Base-by-base conservation (phyloP, 148 eudicot genomes). In the Pouteria glomerata region DNA sequence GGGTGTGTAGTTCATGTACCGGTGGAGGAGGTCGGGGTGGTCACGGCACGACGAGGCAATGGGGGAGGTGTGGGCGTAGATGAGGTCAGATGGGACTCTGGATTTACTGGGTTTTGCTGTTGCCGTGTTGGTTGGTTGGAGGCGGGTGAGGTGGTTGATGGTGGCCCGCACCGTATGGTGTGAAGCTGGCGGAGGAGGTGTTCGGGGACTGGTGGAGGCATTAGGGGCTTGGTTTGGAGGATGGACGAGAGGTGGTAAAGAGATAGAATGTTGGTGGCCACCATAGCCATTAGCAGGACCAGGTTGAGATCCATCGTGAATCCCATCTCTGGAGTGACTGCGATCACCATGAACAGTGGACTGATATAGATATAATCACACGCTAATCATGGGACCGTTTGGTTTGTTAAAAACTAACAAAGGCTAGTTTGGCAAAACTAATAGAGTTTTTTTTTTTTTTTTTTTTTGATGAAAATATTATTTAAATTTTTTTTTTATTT, bases 81-180 rank as follows among this genome's bases (percentile, higher is more conserved):
- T 81, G 81, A 93, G 98, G 72, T 93, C 97, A 3, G 90, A 81
- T 0, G 98, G 91, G 67, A 58, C n/a, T 23, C 50, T 55, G 68
- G 73, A 37, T 23, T 51, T 52, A 44, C 65, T 5, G 56, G 76
- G 52, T 59, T 77, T 18, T 33, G 74, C 13, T n/a, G n/a, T n/a
- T 48, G 79, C 0, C 68, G 71, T 12, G 33, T 75, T 6, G 26
- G 78, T 63, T 11, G 81, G 77, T 19, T 84, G 89, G 82, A 84
- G 88, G 88, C 84, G 85, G 71, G 96, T 92, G 85, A 92, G 98
- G 83, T 87, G 96, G 81, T 72, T 86, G 74, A 92, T 90, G 79
- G 98, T 86, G 85, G 97, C 93, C 81, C 93, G n/a, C n/a, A n/a
- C n/a, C n/a, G 93, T 77, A 92, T 86, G 75, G 97, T 90, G 66